Conservation (phyloP, 352 stramenopile species). For the Thraustotheca clavata region DNA sequence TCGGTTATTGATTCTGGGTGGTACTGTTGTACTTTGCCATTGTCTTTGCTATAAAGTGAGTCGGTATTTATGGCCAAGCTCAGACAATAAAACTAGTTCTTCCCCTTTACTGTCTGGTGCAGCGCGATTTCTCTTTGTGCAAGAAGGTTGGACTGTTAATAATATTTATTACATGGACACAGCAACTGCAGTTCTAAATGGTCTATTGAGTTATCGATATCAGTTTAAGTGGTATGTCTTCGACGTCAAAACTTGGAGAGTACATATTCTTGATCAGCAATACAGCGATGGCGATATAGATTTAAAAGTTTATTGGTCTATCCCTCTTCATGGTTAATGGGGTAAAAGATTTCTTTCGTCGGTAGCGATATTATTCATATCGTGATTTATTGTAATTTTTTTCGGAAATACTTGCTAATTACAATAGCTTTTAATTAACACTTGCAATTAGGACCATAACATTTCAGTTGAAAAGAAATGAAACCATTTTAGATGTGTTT, state of each 20-base stretch:
- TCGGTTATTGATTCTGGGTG: background rate
- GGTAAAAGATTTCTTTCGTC: too few relatives aligned
- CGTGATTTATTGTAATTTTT: too few relatives aligned
- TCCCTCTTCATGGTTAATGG: too few relatives aligned
- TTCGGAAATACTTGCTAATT: too few relatives aligned
- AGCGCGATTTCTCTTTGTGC: background rate
- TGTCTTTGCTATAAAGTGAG: conserved; percentile 6
- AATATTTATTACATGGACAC: conserved; percentile 7
- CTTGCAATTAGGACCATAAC: too few relatives aligned
- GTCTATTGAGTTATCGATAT: background rate
- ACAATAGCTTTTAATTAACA: too few relatives aligned
- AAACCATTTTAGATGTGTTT: too few relatives aligned
- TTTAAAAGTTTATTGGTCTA: too few relatives aligned
- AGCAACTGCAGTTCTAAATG: conserved; percentile 4
- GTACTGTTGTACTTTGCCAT: background rate
- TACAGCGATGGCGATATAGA: too few relatives aligned
- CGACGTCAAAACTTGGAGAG: background rate
- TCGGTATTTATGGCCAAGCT: too few relatives aligned
- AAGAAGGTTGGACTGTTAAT: background rate
- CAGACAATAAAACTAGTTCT: background rate
- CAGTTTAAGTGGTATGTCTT: background rate
- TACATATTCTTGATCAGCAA: background rate
- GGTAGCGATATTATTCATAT: too few relatives aligned
- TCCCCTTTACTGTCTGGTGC: background rate
- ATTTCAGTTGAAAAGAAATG: too few relatives aligned